Conservation (phyloP, 2,329 filamentous ascomycete species). For the Karstenula rhodostoma region DNA sequence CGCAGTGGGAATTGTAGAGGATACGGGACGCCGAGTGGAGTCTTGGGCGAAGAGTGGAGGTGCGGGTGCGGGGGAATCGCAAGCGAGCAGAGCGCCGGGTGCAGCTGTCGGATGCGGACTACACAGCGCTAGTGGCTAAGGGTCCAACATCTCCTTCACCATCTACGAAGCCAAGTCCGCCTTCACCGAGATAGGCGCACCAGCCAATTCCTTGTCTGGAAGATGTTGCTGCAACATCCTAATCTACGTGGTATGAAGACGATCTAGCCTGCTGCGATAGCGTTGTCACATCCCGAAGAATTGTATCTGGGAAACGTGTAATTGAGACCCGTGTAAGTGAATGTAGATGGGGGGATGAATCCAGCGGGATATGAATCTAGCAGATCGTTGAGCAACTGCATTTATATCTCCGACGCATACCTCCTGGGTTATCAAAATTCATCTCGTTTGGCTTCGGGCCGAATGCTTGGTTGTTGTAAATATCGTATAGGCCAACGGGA, state of each 20-base stretch:
- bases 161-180: no score
- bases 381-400: background rate
- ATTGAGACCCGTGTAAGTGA: constrained; percentile 49
- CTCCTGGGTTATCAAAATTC: constrained; percentile 21
- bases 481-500: constrained; percentile 14
- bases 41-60: background rate
- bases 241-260: constrained; percentile 47
- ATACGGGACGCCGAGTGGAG: background rate
- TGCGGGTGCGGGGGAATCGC: constrained; percentile 6
- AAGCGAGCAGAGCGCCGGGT: background rate
- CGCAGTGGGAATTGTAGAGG: background rate
- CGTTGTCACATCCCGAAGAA: constrained; percentile 44
- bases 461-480: constrained; percentile 23
- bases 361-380: constrained; percentile 46
- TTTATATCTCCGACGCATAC: background rate
- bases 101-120: background rate
- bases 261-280: constrained; percentile 48
- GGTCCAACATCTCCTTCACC: no score
- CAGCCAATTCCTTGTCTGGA: constrained; percentile 51
- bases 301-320: constrained; percentile 51
- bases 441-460: constrained; percentile 19
- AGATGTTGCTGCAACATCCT: constrained; percentile 53
- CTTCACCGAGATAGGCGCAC: no score
- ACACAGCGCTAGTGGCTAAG: background rate
- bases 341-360: constrained; percentile 44